Evolutionary conservation across 108 stramenopile species (phyloP).

Genomic region (Bacterosira constricta): DNA sequence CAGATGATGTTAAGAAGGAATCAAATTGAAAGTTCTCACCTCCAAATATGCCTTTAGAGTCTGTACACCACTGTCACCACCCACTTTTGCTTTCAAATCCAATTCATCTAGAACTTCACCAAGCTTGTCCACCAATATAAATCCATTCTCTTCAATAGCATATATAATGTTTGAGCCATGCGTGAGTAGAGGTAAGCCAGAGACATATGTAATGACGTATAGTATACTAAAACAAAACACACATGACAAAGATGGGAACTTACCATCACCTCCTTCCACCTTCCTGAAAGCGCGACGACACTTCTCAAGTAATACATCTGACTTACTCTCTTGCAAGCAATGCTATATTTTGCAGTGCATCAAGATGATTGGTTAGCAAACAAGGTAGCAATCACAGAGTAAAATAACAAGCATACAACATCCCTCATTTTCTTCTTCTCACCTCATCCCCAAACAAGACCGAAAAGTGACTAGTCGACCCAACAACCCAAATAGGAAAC

Average conservation of each 20-base stretch:
- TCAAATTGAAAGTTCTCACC: conserved; percentile 1
- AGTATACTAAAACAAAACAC: too few relatives aligned
- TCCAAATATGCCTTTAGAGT: conserved; percentile 70
- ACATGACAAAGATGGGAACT: too few relatives aligned
- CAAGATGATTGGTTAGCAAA: background rate
- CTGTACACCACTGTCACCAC: conserved; percentile 51
- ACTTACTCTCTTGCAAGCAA: conserved; percentile 64
- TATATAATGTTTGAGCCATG: too few relatives aligned
- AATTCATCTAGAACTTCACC: conserved; percentile 57
- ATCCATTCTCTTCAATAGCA: conserved; percentile 66
- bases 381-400: background rate
- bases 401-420: background rate
- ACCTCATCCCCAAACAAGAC: conserved; percentile 78
- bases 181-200: too few relatives aligned
- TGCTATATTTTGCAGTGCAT: background rate
- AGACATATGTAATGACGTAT: too few relatives aligned
- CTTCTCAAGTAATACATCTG: conserved; percentile 70
- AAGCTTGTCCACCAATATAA: conserved; percentile 56
- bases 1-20: background rate
- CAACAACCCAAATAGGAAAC: conserved; percentile 88
- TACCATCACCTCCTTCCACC: conserved; percentile 53
- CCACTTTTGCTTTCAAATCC: conserved; percentile 45
- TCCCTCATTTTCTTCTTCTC: background rate
- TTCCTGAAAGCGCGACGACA: conserved; percentile 80
- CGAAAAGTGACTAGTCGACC: conserved; percentile 80